These are phyloP conservation scores for Globisporangium spinosum DNA, from an alignment of 352 stramenopile species.

Conservation along the genomic window DNA sequence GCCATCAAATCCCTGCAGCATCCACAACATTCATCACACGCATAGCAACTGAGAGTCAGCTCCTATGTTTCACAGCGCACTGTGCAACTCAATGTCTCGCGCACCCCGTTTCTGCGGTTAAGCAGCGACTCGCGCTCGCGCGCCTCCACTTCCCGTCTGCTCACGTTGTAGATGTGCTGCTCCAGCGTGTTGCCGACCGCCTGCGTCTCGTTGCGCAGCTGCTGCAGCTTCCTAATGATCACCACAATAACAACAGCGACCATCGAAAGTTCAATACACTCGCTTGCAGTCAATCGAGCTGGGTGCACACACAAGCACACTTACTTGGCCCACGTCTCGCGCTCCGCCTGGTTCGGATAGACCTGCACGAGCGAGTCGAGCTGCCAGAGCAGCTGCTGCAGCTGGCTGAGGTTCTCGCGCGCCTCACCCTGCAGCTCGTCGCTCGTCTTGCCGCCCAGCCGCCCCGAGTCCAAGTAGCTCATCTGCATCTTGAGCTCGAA, in stretches of 20 bases:
- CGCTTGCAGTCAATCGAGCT: not conserved
- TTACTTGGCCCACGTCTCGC: conserved; percentile 76
- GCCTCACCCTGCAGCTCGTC: conserved; percentile 64
- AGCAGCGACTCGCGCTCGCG: conserved; percentile 75
- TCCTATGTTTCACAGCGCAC: not conserved
- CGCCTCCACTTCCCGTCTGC: conserved; percentile 58
- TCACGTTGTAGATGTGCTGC: conserved; percentile 74
- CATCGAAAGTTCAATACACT: not conserved
- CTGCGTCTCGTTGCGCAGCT: conserved; percentile 70
- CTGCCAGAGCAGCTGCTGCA: conserved; percentile 79
- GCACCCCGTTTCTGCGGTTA: conserved; percentile 43
- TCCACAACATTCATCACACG: not conserved
- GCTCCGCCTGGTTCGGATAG: conserved; percentile 40
- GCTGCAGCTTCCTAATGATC: conserved; percentile 51
- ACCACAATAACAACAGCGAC: not conserved
- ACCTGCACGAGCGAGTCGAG: conserved; percentile 78
- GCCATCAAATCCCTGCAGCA: conserved; percentile 50
- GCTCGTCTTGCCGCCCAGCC: conserved; percentile 43
- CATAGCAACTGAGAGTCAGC: not conserved
- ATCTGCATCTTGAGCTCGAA: conserved; percentile 90
- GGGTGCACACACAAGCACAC: conserved; percentile 3
- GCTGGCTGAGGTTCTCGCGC: conserved; percentile 59
- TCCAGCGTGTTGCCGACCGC: conserved; percentile 63
- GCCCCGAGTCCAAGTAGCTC: conserved; percentile 73
- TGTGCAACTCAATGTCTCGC: conserved; percentile 17